These are phyloP conservation scores for Vitellaria paradoxa DNA, from an alignment of 179 eudicot species.

Conservation along the genomic window DNA sequence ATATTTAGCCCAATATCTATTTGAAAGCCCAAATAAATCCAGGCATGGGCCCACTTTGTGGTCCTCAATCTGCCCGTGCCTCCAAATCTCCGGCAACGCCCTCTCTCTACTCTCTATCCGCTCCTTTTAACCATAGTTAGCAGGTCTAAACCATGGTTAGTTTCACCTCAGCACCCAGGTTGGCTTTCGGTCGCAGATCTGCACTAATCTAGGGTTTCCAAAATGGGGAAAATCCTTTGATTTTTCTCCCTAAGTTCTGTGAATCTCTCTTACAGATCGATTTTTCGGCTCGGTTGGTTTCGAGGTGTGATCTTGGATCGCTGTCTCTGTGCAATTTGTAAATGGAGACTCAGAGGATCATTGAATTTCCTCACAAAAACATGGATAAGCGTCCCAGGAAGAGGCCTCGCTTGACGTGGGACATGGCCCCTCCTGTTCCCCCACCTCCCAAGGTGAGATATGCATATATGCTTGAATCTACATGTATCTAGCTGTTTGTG, in stretches of 20 bases:
- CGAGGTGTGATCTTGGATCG: background rate
- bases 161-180: constrained; percentile 5
- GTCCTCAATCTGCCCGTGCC: too few species aligned
- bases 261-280: background rate
- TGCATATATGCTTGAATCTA: too few species aligned
- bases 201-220: constrained; percentile 11
- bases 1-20: too few species aligned
- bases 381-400: constrained; percentile 65
- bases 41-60: too few species aligned
- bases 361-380: constrained; percentile 45
- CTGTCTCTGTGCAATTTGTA: background rate
- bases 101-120: too few species aligned
- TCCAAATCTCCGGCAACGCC: too few species aligned
- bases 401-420: constrained; percentile 64
- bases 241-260: background rate
- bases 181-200: constrained; percentile 8
- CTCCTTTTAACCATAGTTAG: constrained; percentile 15
- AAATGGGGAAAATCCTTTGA: background rate
- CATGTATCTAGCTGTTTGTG: background rate
- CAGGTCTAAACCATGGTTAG: constrained; percentile 14
- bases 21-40: too few species aligned
- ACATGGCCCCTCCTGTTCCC: constrained; percentile 42
- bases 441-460: constrained; percentile 33
- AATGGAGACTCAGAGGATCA: constrained; percentile 59
- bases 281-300: background rate